Evolutionary conservation across 192 early-diverging fungal genomes (phyloP).

Genomic region (Coemansia sp.): DNA sequence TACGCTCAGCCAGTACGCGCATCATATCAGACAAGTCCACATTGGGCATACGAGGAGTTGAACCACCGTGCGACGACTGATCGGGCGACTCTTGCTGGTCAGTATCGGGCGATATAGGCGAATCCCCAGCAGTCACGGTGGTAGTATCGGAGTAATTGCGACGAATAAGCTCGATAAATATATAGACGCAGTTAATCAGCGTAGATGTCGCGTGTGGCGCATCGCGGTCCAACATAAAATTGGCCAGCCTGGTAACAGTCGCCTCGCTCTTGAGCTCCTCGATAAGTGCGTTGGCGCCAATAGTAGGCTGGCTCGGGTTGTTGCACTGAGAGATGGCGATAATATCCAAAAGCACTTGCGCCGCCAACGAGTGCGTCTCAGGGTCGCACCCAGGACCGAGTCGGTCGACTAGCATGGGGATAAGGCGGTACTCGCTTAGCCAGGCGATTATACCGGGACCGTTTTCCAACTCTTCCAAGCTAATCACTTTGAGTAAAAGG

Average conservation of each 20-base stretch:
- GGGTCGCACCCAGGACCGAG: conserved; percentile 80
- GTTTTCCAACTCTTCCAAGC: conserved; percentile 87
- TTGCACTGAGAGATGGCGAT: conserved; percentile 80
- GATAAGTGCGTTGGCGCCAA: conserved; percentile 68
- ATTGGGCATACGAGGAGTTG: conserved; percentile 33
- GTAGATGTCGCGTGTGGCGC: conserved; percentile 85
- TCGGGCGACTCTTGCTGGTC: conserved; percentile 3
- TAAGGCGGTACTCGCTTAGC: conserved; percentile 82
- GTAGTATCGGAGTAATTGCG: conserved; percentile 76
- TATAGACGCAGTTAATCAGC: conserved; percentile 91
- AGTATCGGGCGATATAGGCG: conserved; percentile 8
- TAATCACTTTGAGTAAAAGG: conserved; percentile 90
- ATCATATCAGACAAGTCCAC: conserved; percentile 92
- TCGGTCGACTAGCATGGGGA: conserved; percentile 73
- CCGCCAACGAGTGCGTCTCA: conserved; percentile 81
- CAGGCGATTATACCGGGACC: conserved; percentile 89
- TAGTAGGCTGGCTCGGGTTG: conserved; percentile 64
- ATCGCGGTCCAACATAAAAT: conserved; percentile 80
- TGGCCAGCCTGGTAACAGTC: conserved; percentile 77
- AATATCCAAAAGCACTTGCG: conserved; percentile 81
- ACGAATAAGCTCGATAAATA: conserved; percentile 97
- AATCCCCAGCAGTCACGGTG: background rate
- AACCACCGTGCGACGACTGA: conserved; percentile 9
- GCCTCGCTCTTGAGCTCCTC: conserved; percentile 74
- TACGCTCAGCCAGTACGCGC: conserved; percentile 75